These are phyloP conservation scores for Nakataea oryzae DNA, from an alignment of 2,329 filamentous ascomycete species.

Conservation along the genomic window DNA sequence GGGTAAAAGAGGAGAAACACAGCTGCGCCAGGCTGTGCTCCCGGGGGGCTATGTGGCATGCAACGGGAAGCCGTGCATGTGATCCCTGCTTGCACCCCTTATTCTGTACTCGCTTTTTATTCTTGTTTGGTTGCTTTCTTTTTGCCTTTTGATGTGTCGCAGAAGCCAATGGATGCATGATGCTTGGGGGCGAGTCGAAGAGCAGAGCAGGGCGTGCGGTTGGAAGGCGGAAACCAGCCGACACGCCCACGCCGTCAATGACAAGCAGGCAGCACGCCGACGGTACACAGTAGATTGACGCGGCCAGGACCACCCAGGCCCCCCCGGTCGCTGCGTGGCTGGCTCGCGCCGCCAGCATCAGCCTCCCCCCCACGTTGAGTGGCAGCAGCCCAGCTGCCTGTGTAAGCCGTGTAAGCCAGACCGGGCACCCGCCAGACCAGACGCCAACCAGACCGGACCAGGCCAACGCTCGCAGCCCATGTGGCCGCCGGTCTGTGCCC, in stretches of 20 bases:
- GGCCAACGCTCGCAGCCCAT: background rate
- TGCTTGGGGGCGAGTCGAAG: background rate
- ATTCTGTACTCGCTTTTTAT: too few relatives aligned
- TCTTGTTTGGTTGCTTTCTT: too few relatives aligned
- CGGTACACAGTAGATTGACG: background rate
- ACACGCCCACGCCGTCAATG: background rate
- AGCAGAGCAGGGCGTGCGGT: background rate
- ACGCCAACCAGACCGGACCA: background rate
- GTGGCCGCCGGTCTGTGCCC: background rate
- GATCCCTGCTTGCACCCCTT: background rate
- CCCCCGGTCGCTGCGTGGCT: background rate
- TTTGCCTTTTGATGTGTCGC: background rate
- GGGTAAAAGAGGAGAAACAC: background rate
- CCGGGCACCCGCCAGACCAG: background rate
- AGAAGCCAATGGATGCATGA: background rate
- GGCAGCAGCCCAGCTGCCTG: background rate
- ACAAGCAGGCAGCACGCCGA: too few relatives aligned
- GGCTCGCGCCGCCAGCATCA: background rate
- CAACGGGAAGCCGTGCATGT: background rate
- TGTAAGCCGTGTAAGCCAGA: background rate
- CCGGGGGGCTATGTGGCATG: too few relatives aligned
- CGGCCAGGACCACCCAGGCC: too few relatives aligned
- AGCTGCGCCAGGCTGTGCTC: too few relatives aligned
- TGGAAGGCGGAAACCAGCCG: background rate
- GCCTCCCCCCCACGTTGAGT: background rate